Evolutionary conservation across 2,329 filamentous ascomycete species (phyloP).

Genomic region (Sphaerulina musiva): DNA sequence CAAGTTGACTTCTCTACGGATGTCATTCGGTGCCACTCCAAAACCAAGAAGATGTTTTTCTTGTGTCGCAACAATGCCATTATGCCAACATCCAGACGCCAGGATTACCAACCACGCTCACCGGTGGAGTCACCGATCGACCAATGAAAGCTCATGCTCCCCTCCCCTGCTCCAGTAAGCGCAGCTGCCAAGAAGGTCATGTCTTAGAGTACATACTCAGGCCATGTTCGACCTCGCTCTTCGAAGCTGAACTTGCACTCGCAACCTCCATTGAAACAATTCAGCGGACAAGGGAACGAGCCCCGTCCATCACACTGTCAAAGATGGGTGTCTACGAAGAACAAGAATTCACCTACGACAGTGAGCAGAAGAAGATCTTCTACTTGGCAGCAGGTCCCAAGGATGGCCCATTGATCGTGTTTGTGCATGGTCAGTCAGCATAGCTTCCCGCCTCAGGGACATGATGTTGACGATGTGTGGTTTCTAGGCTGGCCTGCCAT

Average conservation of each 20-base stretch:
- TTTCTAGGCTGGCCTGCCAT: constrained; percentile 32
- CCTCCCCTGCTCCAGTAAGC: neutral
- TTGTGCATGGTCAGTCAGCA: constrained; percentile 23
- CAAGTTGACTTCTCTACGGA: no score
- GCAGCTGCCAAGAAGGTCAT: neutral
- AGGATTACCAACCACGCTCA: neutral
- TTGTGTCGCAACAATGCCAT: neutral
- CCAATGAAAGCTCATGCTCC: neutral
- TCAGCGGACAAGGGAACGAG: neutral
- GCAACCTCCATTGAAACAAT: neutral
- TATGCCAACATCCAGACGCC: no score
- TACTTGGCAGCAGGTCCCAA: constrained; percentile 27
- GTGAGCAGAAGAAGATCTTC: constrained; percentile 23
- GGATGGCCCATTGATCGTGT: constrained; percentile 27
- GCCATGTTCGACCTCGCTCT: neutral
- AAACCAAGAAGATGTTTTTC: no score
- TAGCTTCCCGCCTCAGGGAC: neutral
- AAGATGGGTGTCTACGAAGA: constrained; percentile 21
- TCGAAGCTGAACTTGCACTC: neutral
- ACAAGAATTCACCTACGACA: constrained; percentile 20
- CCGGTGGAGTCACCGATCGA: no score
- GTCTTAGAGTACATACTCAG: neutral
- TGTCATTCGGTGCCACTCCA: no score
- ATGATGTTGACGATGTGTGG: neutral
- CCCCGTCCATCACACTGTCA: neutral